Evolutionary conservation across 2,329 filamentous ascomycete genomes (phyloP).

Genomic region (Alternaria gaisen): DNA sequence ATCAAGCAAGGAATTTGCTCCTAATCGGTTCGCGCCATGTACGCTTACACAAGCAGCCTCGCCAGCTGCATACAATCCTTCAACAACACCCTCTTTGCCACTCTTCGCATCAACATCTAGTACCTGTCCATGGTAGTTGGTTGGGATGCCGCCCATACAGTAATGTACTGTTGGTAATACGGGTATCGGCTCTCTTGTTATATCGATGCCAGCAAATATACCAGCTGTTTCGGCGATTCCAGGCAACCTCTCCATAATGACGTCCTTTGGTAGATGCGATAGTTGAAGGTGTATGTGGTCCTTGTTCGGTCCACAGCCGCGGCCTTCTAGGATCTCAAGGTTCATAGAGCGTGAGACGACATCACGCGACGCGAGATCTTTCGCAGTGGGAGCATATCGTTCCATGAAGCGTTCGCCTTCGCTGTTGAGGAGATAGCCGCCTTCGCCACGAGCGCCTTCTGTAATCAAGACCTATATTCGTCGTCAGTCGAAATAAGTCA

Average conservation of each 20-base stretch:
- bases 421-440: constrained; percentile 60
- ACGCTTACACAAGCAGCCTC: constrained; percentile 61
- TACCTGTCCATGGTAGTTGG: constrained; percentile 60
- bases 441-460: constrained; percentile 61
- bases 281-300: constrained; percentile 61
- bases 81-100: constrained; percentile 54
- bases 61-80: constrained; percentile 59
- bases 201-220: constrained; percentile 61
- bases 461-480: constrained; percentile 54
- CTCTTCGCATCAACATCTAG: constrained; percentile 45
- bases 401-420: constrained; percentile 62
- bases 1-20: constrained; percentile 60
- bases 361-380: constrained; percentile 60
- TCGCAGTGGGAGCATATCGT: constrained; percentile 61
- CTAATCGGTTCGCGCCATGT: constrained; percentile 59
- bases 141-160: constrained; percentile 62
- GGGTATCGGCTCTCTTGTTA: constrained; percentile 60
- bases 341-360: constrained; percentile 60
- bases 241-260: constrained; percentile 59
- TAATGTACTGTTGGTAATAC: constrained; percentile 63
- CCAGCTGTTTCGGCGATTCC: constrained; percentile 61
- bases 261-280: constrained; percentile 57
- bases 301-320: constrained; percentile 57
- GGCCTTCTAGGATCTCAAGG: constrained; percentile 58
- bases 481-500: not conserved